These are phyloP conservation scores for Arabidopsis thaliana DNA, from an alignment of 345 rosid species.

Conservation along the genomic window DNA sequence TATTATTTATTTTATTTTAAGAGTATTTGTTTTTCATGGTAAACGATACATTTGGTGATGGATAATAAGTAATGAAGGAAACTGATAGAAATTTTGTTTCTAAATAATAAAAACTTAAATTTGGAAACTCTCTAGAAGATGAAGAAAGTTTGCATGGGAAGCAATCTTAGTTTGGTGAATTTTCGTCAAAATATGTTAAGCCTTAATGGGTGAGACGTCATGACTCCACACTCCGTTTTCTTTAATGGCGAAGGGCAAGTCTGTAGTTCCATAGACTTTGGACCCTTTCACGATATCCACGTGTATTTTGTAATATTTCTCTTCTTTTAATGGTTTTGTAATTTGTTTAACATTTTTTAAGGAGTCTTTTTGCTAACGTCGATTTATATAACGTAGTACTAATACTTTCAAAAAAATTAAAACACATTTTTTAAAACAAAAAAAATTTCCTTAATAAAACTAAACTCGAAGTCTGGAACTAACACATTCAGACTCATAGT, in stretches of 20 bases:
- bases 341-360: background rate
- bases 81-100: background rate
- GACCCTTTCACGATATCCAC: constrained; percentile 5
- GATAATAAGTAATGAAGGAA: background rate
- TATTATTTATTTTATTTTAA: background rate
- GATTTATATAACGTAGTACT: background rate
- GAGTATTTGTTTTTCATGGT: background rate
- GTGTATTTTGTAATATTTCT: constrained; percentile 1
- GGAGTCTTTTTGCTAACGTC: background rate
- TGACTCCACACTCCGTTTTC: constrained; percentile 34
- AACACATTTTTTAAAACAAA: background rate
- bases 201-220: constrained; percentile 48
- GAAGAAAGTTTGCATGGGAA: constrained; percentile 48
- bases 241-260: constrained; percentile 25
- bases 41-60: constrained; percentile 2
- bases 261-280: background rate
- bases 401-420: background rate
- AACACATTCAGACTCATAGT: too few species aligned
- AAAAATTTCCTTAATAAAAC: too few species aligned
- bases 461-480: too few species aligned
- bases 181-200: constrained; percentile 48
- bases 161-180: constrained; percentile 49
- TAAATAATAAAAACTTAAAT: background rate
- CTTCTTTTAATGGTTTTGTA: background rate
- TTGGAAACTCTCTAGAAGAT: constrained; percentile 35